These are phyloP conservation scores for Phytophthora ohioensis DNA, from an alignment of 352 stramenopile genomes.

Conservation along the genomic window DNA sequence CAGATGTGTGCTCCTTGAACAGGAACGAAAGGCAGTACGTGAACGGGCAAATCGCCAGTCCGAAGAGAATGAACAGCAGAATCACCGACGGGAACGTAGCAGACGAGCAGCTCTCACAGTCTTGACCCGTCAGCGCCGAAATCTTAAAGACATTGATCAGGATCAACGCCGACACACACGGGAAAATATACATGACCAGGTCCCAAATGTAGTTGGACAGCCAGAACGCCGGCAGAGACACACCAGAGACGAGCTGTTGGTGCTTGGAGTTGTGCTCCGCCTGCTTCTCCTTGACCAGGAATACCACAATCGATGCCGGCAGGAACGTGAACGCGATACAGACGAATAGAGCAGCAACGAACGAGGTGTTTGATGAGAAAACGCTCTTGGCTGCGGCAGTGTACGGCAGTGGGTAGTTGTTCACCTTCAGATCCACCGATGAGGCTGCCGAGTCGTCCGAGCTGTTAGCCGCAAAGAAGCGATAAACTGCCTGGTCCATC, in stretches of 20 bases:
- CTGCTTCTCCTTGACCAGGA: constrained; percentile 95
- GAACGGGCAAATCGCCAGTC: constrained; percentile 58
- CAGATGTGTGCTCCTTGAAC: constrained; percentile 58
- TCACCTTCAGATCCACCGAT: constrained; percentile 47
- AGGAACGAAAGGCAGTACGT: constrained; percentile 60
- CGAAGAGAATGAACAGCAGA: constrained; percentile 66
- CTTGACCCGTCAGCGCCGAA: constrained; percentile 43
- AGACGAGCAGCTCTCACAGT: constrained; percentile 51
- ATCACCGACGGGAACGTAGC: constrained; percentile 55
- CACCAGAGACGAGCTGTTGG: constrained; percentile 94
- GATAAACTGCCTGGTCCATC: constrained; percentile 61
- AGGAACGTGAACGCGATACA: constrained; percentile 92
- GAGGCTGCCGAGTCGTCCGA: constrained; percentile 12
- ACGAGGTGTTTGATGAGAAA: constrained; percentile 46
- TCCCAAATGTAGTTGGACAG: constrained; percentile 95
- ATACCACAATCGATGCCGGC: constrained; percentile 90
- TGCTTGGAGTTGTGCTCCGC: constrained; percentile 94
- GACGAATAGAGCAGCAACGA: constrained; percentile 82
- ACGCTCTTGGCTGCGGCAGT: constrained; percentile 42
- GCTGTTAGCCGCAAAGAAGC: constrained; percentile 47
- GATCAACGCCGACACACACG: constrained; percentile 37
- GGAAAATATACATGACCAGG: constrained; percentile 91
- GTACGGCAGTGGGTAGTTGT: constrained; percentile 53
- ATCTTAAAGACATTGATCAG: constrained; percentile 60
- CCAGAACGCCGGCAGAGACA: constrained; percentile 94